A percentile compares a stretch with the other conserved stretches of the same genome.
Evolutionary conservation across 306 rosid genomes (phyloP).

Genomic region (Mimosa bimucronata): DNA sequence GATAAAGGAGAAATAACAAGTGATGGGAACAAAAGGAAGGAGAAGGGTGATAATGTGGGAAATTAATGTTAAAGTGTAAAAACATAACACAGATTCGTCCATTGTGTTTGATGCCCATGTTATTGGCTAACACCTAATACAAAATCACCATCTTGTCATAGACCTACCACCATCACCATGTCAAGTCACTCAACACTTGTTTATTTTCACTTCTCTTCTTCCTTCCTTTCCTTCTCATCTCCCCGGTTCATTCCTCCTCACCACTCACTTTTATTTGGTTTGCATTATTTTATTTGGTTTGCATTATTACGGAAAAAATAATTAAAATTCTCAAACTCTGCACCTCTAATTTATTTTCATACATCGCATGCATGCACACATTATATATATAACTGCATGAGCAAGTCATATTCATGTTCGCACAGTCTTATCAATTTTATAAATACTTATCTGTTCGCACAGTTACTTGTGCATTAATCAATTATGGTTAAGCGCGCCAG

Average conservation of each 20-base stretch:
- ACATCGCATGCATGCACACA: too few relatives aligned
- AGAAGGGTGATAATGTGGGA: not conserved
- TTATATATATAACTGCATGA: too few relatives aligned
- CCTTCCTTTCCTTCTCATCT: not conserved
- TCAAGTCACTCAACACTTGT: not conserved
- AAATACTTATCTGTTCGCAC: not conserved
- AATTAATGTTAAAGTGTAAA: not conserved
- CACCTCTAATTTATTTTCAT: too few relatives aligned
- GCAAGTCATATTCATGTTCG: not conserved
- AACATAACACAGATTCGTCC: not conserved
- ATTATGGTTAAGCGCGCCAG: not conserved
- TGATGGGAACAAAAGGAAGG: not conserved
- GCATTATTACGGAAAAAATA: too few relatives aligned
- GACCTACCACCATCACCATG: not conserved
- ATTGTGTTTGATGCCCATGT: constrained; percentile 1
- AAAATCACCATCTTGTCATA: not conserved
- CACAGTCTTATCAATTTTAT: not conserved
- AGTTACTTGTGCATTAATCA: not conserved
- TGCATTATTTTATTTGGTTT: too few relatives aligned
- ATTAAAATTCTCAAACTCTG: too few relatives aligned
- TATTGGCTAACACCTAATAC: not conserved
- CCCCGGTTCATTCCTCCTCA: not conserved
- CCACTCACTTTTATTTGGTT: not conserved
- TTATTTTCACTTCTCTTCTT: not conserved
- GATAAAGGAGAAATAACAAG: not conserved